Evolutionary conservation across 768 basidiomycete species (phyloP), one percentile per base, ranked within the genome.

Genomic region (Agaricus blazei): DNA sequence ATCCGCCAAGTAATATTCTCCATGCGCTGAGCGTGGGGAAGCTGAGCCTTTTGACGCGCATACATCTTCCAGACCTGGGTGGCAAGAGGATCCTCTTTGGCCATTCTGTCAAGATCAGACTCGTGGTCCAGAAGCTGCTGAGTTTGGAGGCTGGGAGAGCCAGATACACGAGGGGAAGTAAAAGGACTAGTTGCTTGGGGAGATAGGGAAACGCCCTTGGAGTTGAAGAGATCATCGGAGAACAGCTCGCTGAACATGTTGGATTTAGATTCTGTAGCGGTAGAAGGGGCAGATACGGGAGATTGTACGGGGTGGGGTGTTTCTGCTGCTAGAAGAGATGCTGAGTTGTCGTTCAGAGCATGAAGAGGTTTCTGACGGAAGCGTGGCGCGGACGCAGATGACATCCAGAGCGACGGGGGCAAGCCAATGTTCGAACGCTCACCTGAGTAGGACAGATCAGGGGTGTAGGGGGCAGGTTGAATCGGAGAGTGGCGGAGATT

Each of bases 51-150:
- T 45, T 88, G 90, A 58, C 90, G 84, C 36, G 93, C 85, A 65
- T 91, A 98, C 82, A 98, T 90, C 74, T 87, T 93, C 96, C 96
- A 98, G 29, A 98, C 90, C 72, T 98, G 93, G 1, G 95, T 89
- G 0, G 93, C 93, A 23, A 97, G 77, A 6, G 94, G 95, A 67
- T 97, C 95, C 50, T 93, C 88, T 65, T 80, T 85, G 8, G 88
- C 86, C 26, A 91, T 71, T 60, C 75, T 74, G 64, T 82, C 86
- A 8, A 85, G 83, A 65, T 88, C 83, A 5, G 61, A 73, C 36
- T 81, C 83, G 12, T 66, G 66, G 5, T 74, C 72, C 27, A 80
- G 59, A 48, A 72, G 64, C 0, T 19, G 19, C 19, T 65, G 58
- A n/a, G 75, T 67, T 54, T 80, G 76, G 28, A 89, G 68, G 62